Base-by-base conservation (phyloP, 2,329 filamentous ascomycete genomes). In the Fusarium sp. region DNA sequence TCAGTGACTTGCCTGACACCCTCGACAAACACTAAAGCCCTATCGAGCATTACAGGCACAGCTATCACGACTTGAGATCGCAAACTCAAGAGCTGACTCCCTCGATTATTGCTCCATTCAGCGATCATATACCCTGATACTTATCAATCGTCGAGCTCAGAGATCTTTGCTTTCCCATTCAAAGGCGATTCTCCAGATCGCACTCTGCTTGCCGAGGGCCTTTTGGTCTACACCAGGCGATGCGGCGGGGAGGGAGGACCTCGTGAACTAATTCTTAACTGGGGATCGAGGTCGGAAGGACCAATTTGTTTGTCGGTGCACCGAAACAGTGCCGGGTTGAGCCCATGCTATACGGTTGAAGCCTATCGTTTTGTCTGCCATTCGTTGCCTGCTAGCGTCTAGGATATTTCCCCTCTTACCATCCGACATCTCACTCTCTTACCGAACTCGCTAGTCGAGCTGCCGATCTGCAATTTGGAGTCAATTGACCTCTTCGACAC, bases 181-280 rank as follows among this genome's bases (percentile, higher is more conserved):
- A 23, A 48, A 22, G 50, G 63, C 64, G 59, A 65, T 73, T 63
- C 46, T 33, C 14, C 15, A 50, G 22, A 65, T 72, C 72, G 65
- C 52, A 62, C 37, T 50, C 62, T 70, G 52, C 56, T 70, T 63
- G 62, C 52, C 48, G 37, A 62, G 53, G 68, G 65, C 67, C 63
- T 56, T 51, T 66, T 56, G 70, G 67, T 70, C 72, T 70, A 65
- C 75, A 74, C 75, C 71, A 78, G 80, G 81, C 79, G 79, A 83
- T 83, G 82, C 75, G 79, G 82, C 63, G 75, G 81, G 78, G 77
- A 78, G 77, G 78, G 79, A 76, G 75, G 77, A 78, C 74, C 72
- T 76, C 71, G 75, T 78, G 75, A 80, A 77, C 73, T 77, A 68
- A 70, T 59, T 65, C 49, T 58, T 59, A 47, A 63, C 70, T 72